Evolutionary conservation across 257 asterid genomes (phyloP), one percentile per base, ranked within the genome.

Genomic region (Eucommia ulmoides): DNA sequence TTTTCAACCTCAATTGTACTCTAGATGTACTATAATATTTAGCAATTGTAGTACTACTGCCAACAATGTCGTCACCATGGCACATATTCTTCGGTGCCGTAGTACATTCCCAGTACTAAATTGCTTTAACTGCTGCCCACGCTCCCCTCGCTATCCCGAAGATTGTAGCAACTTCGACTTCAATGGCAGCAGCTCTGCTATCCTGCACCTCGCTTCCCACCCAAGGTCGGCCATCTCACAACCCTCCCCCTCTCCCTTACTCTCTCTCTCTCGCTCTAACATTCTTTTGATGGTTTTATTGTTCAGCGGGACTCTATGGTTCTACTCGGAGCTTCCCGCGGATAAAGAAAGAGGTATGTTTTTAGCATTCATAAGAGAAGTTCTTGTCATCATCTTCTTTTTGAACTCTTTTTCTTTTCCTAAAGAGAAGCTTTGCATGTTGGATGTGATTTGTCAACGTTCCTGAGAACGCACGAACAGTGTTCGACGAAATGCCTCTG

Each of bases 401-500:
- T 19, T 42, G 24, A 24, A 4, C 22, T 11, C 26, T 19, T 29
- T 25, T 44, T 19, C 16, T 21, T 23, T 29, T 12, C 7, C 7
- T 11, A 25, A n/a, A 9, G 9, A 22, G 23, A 12, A 16, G 19
- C 2, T 20, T 25, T 8, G 17, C 19, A 19, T 19, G 7, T 35
- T 21, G 7, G 45, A 48, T 41, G 29, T 22, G 25, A 20, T 20
- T 55, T 29, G 38, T 42, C 8, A 35, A 23, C 2, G 2, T 53
- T n/a, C 47, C 33, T 8, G 24, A 19, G 22, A 35, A 12, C 12
- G 38, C 12, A 5, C 8, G 38, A 17, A 11, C 60, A 51, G 69
- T 82, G 82, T 79, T 81, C 58, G 95, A 70, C 53, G 17, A 54
- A 74, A 77, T 82, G 93, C 55, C 41, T 51, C 41, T 29, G 7